These are phyloP conservation scores for Emydomyces testavorans DNA, from an alignment of 2,329 filamentous ascomycete genomes.

Conservation along the genomic window DNA sequence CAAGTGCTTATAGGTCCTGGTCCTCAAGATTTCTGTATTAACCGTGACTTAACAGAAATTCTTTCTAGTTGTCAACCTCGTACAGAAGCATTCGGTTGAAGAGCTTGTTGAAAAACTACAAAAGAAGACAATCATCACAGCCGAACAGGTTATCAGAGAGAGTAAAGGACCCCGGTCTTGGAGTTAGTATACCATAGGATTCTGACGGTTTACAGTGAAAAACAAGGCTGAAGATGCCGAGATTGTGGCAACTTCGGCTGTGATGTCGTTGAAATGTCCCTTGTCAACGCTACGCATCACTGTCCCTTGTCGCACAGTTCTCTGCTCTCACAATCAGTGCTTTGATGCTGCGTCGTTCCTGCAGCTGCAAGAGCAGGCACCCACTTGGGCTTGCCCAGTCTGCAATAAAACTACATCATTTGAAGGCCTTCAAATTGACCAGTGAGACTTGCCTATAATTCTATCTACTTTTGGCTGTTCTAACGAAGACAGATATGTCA, in stretches of 20 bases:
- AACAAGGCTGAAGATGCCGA: conserved; percentile 75
- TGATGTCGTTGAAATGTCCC: conserved; percentile 86
- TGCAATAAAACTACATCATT: conserved; percentile 77
- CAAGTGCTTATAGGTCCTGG: conserved; percentile 29
- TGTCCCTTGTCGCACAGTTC: conserved; percentile 64
- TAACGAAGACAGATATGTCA: conserved; percentile 54
- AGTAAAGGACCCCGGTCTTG: conserved; percentile 43
- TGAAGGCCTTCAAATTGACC: conserved; percentile 73
- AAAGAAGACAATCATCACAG: conserved; percentile 59
- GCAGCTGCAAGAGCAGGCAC: conserved; percentile 87
- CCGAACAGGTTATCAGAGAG: conserved; percentile 69
- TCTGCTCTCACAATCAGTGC: conserved; percentile 84
- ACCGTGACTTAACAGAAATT: conserved; percentile 46
- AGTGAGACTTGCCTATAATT: conserved; percentile 44
- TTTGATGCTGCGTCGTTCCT: conserved; percentile 90
- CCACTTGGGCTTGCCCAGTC: conserved; percentile 91
- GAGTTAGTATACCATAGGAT: neutral
- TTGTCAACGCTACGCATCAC: conserved; percentile 73
- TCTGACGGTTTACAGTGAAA: conserved; percentile 48
- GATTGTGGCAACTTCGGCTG: conserved; percentile 75
- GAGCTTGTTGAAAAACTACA: conserved; percentile 59
- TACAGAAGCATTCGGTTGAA: conserved; percentile 58
- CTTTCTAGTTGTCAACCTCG: conserved; percentile 62
- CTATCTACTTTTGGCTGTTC: conserved; percentile 7
- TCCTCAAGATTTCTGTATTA: neutral